A percentile compares a stretch with the other conserved stretches of the same genome.
Conservation (phyloP, 2,329 filamentous ascomycete genomes). For the Herpotrichia juniperi region DNA sequence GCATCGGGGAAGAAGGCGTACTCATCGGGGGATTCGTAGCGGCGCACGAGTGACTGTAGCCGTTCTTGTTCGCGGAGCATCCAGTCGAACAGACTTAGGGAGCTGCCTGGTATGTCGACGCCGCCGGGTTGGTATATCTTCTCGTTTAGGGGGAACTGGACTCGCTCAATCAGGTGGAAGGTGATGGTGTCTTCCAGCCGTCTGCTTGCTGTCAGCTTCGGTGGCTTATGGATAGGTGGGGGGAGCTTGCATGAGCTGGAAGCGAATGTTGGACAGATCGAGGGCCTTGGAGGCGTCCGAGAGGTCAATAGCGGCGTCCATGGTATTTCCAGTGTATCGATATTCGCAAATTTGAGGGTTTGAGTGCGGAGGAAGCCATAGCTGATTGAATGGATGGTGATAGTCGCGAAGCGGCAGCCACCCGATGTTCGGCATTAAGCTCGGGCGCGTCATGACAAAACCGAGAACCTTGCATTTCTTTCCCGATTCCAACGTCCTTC, state of each 20-base stretch:
- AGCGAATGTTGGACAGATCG: slow-evolving; percentile 89
- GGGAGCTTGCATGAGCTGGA: slow-evolving; percentile 81
- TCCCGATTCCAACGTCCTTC: slow-evolving; percentile 9
- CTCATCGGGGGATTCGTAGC: slow-evolving; percentile 95
- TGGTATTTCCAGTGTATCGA: slow-evolving; percentile 47
- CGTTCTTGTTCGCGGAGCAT: slow-evolving; percentile 88
- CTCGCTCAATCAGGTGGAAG: slow-evolving; percentile 94
- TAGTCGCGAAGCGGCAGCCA: neutral
- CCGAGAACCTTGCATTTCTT: slow-evolving; percentile 3
- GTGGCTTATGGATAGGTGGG: neutral
- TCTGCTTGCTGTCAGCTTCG: slow-evolving; percentile 56
- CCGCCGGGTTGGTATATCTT: slow-evolving; percentile 84
- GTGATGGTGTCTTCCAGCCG: slow-evolving; percentile 97
- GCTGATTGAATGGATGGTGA: neutral
- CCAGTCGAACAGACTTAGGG: slow-evolving; percentile 91
- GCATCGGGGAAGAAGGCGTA: slow-evolving; percentile 93
- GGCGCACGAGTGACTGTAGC: slow-evolving; percentile 88
- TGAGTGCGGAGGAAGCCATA: neutral
- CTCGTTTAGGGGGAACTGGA: slow-evolving; percentile 93
- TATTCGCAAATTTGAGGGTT: neutral
- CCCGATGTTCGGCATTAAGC: slow-evolving; percentile 4
- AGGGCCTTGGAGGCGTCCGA: slow-evolving; percentile 83
- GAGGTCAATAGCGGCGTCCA: slow-evolving; percentile 92
- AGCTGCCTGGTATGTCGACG: slow-evolving; percentile 74
- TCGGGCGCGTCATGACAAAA: slow-evolving; percentile 1